Evolutionary conservation across 768 basidiomycete species (phyloP).

Genomic region (Trametes punicea): DNA sequence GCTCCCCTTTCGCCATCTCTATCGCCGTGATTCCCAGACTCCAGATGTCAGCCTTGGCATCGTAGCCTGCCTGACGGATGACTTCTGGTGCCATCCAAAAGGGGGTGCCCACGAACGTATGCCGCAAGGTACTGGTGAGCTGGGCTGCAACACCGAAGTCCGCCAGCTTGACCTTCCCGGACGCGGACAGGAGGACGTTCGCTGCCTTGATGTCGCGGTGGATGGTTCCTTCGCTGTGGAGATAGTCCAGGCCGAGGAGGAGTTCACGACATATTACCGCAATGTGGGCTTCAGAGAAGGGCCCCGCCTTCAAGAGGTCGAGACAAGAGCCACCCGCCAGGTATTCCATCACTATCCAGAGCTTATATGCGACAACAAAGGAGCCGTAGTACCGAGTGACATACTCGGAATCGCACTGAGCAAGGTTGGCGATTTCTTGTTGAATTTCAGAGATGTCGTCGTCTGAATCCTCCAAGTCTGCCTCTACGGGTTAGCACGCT

Average conservation of each 20-base stretch:
- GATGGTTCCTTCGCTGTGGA: constrained; percentile 94
- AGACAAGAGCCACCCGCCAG: constrained; percentile 98
- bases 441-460: constrained; percentile 99
- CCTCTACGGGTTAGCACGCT: background rate
- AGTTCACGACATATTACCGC: constrained; percentile 94
- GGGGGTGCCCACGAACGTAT: constrained; percentile 96
- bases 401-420: constrained; percentile 94
- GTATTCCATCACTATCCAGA: constrained; percentile 99
- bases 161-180: constrained; percentile 93
- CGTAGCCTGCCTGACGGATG: constrained; percentile 95
- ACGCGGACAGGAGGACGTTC: constrained; percentile 86
- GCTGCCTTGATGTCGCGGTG: constrained; percentile 99
- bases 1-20: constrained; percentile 97
- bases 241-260: constrained; percentile 88
- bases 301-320: constrained; percentile 89
- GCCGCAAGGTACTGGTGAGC: constrained; percentile 87
- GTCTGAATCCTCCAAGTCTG: constrained; percentile 96
- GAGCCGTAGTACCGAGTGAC: constrained; percentile 96
- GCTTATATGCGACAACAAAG: constrained; percentile 93
- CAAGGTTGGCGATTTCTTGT: constrained; percentile 94
- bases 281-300: constrained; percentile 90
- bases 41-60: constrained; percentile 97
- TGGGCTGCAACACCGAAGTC: constrained; percentile 99
- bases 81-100: constrained; percentile 99
- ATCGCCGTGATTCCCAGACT: constrained; percentile 97